Percentiles rank a stretch among this genome's conserved stretches.
Evolutionary conservation across 257 asterid genomes (phyloP).

Genomic region (Salvia hispanica): DNA sequence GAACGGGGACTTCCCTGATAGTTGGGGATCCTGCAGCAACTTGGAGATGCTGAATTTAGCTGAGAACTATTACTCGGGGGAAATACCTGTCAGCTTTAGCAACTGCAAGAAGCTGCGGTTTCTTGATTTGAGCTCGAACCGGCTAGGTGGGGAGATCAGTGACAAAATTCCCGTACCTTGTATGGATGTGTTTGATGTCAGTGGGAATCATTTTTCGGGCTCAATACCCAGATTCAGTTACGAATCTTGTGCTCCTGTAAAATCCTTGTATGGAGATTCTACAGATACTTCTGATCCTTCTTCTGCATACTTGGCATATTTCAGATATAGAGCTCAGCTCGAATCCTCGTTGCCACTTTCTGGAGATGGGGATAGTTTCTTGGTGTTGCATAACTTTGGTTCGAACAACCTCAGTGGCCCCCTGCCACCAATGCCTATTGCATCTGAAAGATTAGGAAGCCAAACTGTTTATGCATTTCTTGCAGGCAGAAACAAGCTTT

Average conservation of each 20-base stretch:
- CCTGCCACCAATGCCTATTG: slow-evolving; percentile 57
- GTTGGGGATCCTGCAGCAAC: slow-evolving; percentile 74
- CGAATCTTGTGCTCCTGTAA: slow-evolving; percentile 46
- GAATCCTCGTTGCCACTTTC: slow-evolving; percentile 45
- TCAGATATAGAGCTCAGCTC: slow-evolving; percentile 45
- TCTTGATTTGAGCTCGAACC: slow-evolving; percentile 83
- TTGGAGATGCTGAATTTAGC: slow-evolving; percentile 84
- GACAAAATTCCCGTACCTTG: slow-evolving; percentile 77
- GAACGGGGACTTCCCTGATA: slow-evolving; percentile 60
- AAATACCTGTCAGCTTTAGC: slow-evolving; percentile 48
- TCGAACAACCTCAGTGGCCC: slow-evolving; percentile 64
- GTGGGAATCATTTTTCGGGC: slow-evolving; percentile 71
- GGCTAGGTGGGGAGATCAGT: slow-evolving; percentile 62
- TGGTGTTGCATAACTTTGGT: slow-evolving; percentile 68
- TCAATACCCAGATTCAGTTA: slow-evolving; percentile 62
- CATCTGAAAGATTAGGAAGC: slow-evolving; percentile 52
- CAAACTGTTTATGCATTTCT: slow-evolving; percentile 68
- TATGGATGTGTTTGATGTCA: slow-evolving; percentile 77
- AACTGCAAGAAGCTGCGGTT: slow-evolving; percentile 71
- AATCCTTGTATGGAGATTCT: slow-evolving; percentile 28
- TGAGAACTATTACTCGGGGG: slow-evolving; percentile 64
- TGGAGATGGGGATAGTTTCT: slow-evolving; percentile 43
- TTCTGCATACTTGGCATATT: slow-evolving; percentile 58
- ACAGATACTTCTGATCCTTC: slow-evolving; percentile 46
- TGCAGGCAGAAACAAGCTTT: slow-evolving; percentile 69